These are phyloP conservation scores for Psidium friedrichsthalianum DNA, from an alignment of 345 rosid species.

Conservation along the genomic window DNA sequence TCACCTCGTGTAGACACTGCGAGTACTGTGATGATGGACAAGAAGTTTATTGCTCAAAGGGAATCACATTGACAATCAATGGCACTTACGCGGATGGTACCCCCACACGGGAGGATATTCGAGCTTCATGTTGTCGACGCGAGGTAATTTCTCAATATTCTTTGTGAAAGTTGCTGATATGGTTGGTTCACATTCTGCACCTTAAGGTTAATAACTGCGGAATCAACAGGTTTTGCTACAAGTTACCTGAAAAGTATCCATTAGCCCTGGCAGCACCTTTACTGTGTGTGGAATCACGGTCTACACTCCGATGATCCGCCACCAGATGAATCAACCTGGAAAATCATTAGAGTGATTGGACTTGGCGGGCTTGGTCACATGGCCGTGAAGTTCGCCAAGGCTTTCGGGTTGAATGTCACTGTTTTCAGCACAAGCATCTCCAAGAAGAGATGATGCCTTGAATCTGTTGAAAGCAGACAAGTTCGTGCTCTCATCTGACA, in stretches of 20 bases:
- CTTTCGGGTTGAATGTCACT: slow-evolving; percentile 30
- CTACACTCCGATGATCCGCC: too few relatives aligned
- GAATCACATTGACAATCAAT: not conserved
- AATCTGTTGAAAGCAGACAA: slow-evolving; percentile 20
- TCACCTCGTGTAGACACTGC: slow-evolving; percentile 10
- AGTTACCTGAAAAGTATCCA: slow-evolving; percentile 32
- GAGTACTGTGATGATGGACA: slow-evolving; percentile 15
- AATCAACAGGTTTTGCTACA: slow-evolving; percentile 20
- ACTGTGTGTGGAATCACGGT: slow-evolving; percentile 8
- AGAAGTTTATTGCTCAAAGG: slow-evolving; percentile 17
- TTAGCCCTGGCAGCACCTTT: slow-evolving; percentile 24
- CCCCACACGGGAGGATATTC: not conserved
- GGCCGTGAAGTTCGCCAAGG: slow-evolving; percentile 37
- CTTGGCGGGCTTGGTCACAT: slow-evolving; percentile 30
- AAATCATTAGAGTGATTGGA: too few relatives aligned
- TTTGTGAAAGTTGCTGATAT: not conserved
- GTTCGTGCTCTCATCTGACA: slow-evolving; percentile 22
- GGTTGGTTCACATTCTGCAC: not conserved
- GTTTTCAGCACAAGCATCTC: slow-evolving; percentile 25
- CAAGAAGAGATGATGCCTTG: slow-evolving; percentile 35
- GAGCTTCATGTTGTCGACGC: not conserved
- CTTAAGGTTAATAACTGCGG: not conserved
- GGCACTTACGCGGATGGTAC: not conserved
- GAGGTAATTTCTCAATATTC: not conserved
- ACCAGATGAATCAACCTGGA: too few relatives aligned